Conservation (phyloP, 192 early-diverging fungal species). For the Umbelopsis isabellina region DNA sequence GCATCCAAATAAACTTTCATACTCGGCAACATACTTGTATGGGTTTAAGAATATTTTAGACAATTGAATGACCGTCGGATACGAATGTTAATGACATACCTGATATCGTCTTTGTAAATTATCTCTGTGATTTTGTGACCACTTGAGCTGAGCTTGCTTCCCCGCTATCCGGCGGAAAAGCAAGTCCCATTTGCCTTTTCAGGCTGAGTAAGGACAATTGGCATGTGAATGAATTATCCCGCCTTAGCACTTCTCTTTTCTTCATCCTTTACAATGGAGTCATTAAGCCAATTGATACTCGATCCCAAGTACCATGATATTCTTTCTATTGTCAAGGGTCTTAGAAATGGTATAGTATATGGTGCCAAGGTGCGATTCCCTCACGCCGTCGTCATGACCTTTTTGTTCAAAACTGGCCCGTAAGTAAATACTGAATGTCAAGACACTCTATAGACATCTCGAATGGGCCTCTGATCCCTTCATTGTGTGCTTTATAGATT, state of each 20-base stretch:
- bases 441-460: neutral
- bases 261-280: conserved; percentile 39
- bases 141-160: too few species aligned
- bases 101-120: too few species aligned
- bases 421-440: conserved; percentile 27
- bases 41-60: too few species aligned
- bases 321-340: conserved; percentile 86
- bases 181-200: conserved; percentile 7
- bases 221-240: conserved; percentile 5
- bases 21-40: too few species aligned
- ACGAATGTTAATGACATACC: too few species aligned
- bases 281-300: conserved; percentile 54
- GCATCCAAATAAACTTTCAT: too few species aligned
- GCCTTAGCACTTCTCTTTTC: conserved; percentile 1
- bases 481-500: conserved; percentile 49
- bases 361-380: conserved; percentile 96
- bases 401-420: conserved; percentile 84
- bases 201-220: conserved; percentile 1
- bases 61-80: too few species aligned
- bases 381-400: conserved; percentile 96
- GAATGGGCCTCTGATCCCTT: neutral
- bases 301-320: conserved; percentile 81
- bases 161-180: too few species aligned
- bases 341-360: conserved; percentile 95
- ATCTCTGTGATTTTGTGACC: too few species aligned